phyloP scores from a whole-genome alignment of 805 yeast species.

The Sugiyamaella floridensis region DNA sequence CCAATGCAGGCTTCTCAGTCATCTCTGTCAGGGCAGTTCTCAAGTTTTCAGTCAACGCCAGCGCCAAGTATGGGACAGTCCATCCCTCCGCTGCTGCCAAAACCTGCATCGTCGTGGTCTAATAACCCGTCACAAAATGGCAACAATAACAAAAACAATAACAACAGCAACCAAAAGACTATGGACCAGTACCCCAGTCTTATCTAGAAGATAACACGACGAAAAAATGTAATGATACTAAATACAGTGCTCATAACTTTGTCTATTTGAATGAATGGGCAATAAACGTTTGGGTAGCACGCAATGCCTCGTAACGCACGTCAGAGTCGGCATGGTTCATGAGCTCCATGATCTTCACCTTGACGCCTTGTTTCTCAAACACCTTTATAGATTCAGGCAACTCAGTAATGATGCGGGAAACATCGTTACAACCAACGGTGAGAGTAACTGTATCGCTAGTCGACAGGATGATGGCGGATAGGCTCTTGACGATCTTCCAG shows the following conservation, averaged over 20 bases:
- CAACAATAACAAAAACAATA: constrained; percentile 5
- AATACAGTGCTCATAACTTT: neutral
- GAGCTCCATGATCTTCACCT: constrained; percentile 75
- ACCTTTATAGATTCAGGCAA: constrained; percentile 55
- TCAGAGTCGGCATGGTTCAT: constrained; percentile 76
- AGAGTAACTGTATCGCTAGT: constrained; percentile 32
- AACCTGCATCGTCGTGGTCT: constrained; percentile 5
- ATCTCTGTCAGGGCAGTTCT: neutral
- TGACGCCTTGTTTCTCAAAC: constrained; percentile 52
- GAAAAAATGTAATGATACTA: neutral
- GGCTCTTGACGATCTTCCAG: constrained; percentile 62
- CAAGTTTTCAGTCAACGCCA: neutral
- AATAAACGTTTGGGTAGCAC: constrained; percentile 89
- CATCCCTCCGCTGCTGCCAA: constrained; percentile 6
- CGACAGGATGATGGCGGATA: constrained; percentile 36
- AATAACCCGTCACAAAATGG: neutral
- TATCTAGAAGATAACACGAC: constrained; percentile 6
- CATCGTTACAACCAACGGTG: constrained; percentile 64
- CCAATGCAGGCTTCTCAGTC: neutral
- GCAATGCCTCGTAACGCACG: constrained; percentile 89
- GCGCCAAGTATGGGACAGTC: neutral
- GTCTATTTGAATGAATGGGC: constrained; percentile 57
- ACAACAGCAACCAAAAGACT: constrained; percentile 4
- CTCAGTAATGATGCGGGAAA: constrained; percentile 52
- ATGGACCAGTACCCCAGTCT: constrained; percentile 20